Evolutionary conservation across 2,329 filamentous ascomycete genomes (phyloP).

Genomic region (Biscogniauxia sp.): DNA sequence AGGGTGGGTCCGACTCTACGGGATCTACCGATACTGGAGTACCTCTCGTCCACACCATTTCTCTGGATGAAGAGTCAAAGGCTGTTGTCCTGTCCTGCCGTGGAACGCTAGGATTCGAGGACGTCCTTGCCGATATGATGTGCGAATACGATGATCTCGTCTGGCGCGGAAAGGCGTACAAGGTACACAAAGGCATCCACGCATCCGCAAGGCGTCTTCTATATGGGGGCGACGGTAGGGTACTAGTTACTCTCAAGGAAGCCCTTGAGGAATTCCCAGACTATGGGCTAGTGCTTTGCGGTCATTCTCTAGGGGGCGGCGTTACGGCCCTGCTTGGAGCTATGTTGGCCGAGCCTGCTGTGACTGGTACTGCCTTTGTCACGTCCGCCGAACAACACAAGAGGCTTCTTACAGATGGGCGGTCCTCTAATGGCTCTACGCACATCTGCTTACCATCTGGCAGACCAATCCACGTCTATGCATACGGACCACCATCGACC

Average conservation of each 20-base stretch:
- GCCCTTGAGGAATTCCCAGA: conserved; percentile 65
- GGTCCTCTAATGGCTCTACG: conserved; percentile 12
- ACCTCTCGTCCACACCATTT: conserved; percentile 71
- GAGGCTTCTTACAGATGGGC: conserved; percentile 36
- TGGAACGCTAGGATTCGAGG: conserved; percentile 71
- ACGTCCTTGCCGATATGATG: conserved; percentile 70
- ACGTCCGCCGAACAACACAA: conserved; percentile 53
- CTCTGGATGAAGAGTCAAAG: conserved; percentile 68
- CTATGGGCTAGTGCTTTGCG: conserved; percentile 68
- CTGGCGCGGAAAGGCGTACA: conserved; percentile 64
- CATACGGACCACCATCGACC: conserved; percentile 72
- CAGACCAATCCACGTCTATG: conserved; percentile 74
- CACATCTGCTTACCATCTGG: conserved; percentile 60
- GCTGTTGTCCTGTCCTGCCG: conserved; percentile 71
- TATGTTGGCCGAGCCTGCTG: conserved; percentile 65
- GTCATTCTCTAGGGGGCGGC: conserved; percentile 67
- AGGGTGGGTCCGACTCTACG: conserved; percentile 63
- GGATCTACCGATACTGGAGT: conserved; percentile 65
- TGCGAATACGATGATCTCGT: conserved; percentile 67
- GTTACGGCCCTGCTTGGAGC: conserved; percentile 69
- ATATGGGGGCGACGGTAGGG: conserved; percentile 64
- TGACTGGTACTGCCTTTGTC: conserved; percentile 57
- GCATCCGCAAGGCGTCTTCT: conserved; percentile 67
- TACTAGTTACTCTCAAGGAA: conserved; percentile 63
- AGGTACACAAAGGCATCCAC: conserved; percentile 73